phyloP scores from a whole-genome alignment of 176 grass and related monocot genomes.

The Oryza meyeriana region DNA sequence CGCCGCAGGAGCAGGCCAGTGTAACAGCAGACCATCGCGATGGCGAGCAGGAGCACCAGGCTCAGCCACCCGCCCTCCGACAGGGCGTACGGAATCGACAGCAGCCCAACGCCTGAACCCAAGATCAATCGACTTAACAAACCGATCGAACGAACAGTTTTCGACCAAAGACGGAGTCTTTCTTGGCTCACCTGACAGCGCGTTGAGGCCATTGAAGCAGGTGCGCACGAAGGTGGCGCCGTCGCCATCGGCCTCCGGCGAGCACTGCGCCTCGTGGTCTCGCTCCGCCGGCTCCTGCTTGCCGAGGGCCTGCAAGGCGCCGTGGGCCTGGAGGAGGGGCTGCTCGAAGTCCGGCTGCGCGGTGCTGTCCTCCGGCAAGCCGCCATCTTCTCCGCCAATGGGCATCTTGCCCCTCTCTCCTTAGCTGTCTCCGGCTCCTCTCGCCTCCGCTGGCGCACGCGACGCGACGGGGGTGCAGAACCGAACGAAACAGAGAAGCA shows the following conservation, averaged over 20 bases:
- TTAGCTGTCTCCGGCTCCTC: background rate
- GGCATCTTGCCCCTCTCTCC: slow-evolving; percentile 26
- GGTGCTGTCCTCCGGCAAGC: background rate
- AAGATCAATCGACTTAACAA: background rate
- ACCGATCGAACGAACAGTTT: background rate
- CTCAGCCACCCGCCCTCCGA: slow-evolving; percentile 78
- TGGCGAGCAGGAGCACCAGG: slow-evolving; percentile 50
- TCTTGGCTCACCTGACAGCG: slow-evolving; percentile 49
- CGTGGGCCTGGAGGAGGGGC: slow-evolving; percentile 38
- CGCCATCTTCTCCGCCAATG: slow-evolving; percentile 4
- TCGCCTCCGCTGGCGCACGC: background rate
- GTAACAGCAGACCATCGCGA: slow-evolving; percentile 67
- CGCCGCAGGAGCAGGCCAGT: slow-evolving; percentile 74
- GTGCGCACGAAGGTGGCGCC: slow-evolving; percentile 55
- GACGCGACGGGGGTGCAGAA: background rate
- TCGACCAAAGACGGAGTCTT: background rate
- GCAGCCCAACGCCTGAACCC: slow-evolving; percentile 62
- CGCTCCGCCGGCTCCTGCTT: slow-evolving; percentile 7
- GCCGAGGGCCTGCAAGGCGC: background rate
- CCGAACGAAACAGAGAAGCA: background rate
- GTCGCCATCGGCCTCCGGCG: slow-evolving; percentile 15
- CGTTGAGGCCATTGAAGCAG: slow-evolving; percentile 88
- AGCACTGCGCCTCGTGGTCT: slow-evolving; percentile 41
- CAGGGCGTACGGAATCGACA: slow-evolving; percentile 83
- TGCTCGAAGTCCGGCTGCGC: slow-evolving; percentile 1